Base-by-base conservation (phyloP, 1,284 basidiomycete genomes). In the Chalciporus sp. region DNA sequence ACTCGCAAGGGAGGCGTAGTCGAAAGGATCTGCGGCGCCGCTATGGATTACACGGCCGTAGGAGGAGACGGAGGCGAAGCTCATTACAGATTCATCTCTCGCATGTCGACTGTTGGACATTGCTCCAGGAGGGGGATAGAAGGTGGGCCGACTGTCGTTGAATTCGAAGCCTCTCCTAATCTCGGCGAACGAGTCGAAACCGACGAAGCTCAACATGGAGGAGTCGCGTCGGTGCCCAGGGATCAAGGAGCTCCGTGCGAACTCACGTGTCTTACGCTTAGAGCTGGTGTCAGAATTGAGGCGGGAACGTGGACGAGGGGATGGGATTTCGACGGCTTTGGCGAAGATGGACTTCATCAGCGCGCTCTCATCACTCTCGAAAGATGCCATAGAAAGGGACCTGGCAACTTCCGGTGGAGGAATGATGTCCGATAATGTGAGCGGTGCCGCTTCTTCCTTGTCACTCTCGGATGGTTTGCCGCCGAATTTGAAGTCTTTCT, bases 41-140 rank as follows among this genome's bases (percentile, higher is more conserved):
- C 77, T 71, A 51, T 87, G 79, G 57, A 90, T 75, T 27, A 89
- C 81, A 2, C 76, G 78, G 2, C 91, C 90, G 52, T 90, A 90
- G 0, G 88, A 92, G 0, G 90, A 94, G 23, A 94, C 83, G 0
- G 90, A 93, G 0, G 88, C 84, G 46, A 94, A 85, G 64, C 89
- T 93, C 68, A 87, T 80, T 8, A 83, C 61, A 0, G 91, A 92
- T 43, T 88, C 83, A 10, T 81, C 79, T 44, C 73, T 75, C 28
- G 72, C 69, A 49, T 84, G 79, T 35, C 71, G 72, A 14, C 56
- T 65, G 35, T 68, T 63, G 37, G 71, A 65, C 10, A 62, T 61
- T 16, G 74, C 67, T 2, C 66, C 69, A 19, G 75, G 66, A 11
- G 81, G 79, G 2, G 86, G 85, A 63, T 89, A 90, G 66, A 88